Percentiles rank a stretch among this genome's conserved stretches.
These are phyloP conservation scores for Pleurotus tuber-regium DNA, from an alignment of 768 basidiomycete species.

Conservation along the genomic window DNA sequence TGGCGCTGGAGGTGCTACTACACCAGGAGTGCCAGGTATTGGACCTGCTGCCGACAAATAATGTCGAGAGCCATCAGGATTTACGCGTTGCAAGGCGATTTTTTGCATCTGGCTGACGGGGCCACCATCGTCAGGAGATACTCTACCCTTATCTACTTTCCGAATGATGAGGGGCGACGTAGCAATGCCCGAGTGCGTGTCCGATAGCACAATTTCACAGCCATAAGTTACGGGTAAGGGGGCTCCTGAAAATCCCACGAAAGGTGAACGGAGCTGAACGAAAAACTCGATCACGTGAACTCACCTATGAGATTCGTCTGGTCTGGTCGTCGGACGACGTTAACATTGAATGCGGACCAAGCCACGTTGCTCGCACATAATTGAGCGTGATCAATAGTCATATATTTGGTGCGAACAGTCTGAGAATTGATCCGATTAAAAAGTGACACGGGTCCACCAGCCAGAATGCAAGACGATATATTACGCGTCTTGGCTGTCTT, in stretches of 20 bases:
- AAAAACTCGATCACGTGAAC: constrained; percentile 53
- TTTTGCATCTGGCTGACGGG: constrained; percentile 98
- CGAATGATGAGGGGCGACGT: constrained; percentile 86
- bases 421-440: constrained; percentile 97
- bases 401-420: constrained; percentile 95
- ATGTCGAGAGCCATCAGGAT: constrained; percentile 78
- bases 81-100: constrained; percentile 84
- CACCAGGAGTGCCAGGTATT: constrained; percentile 71
- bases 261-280: constrained; percentile 37
- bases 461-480: constrained; percentile 86
- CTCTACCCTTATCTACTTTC: constrained; percentile 88
- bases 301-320: constrained; percentile 64
- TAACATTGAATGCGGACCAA: constrained; percentile 95
- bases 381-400: constrained; percentile 85
- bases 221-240: constrained; percentile 91
- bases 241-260: constrained; percentile 40
- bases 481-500: constrained; percentile 95
- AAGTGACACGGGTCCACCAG: constrained; percentile 85
- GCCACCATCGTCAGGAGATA: constrained; percentile 84
- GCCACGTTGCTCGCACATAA: constrained; percentile 86
- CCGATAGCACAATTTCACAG: constrained; percentile 82
- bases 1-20: constrained; percentile 67
- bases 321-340: constrained; percentile 75
- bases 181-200: constrained; percentile 80
- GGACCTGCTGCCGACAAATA: constrained; percentile 90